Percentiles rank a stretch among this genome's conserved stretches.
These are phyloP conservation scores for Cytospora paraplurivora DNA, from an alignment of 2,329 filamentous ascomycete species.

Conservation along the genomic window DNA sequence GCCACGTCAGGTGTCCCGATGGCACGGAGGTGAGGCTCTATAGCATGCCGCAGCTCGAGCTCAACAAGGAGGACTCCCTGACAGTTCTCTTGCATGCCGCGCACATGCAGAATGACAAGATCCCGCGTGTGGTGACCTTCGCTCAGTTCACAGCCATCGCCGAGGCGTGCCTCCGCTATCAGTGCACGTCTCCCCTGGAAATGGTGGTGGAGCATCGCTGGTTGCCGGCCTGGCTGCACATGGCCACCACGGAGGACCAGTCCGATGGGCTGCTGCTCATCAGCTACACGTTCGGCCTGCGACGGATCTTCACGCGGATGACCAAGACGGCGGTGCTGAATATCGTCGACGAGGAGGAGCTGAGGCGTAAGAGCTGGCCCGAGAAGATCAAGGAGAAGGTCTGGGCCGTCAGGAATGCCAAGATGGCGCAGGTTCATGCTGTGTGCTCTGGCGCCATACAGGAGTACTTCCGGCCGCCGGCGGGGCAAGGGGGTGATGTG, in stretches of 20 bases:
- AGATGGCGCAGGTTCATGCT: constrained; percentile 52
- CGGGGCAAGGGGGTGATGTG: neutral
- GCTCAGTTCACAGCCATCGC: constrained; percentile 55
- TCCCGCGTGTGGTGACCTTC: constrained; percentile 51
- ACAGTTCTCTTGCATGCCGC: constrained; percentile 54
- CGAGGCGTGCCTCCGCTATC: constrained; percentile 52
- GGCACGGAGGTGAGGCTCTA: constrained; percentile 50
- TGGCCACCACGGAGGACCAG: constrained; percentile 47
- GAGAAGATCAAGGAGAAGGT: constrained; percentile 50
- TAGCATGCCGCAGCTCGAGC: constrained; percentile 55
- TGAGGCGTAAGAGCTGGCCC: constrained; percentile 50
- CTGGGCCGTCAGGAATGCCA: constrained; percentile 50
- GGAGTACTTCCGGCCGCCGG: constrained; percentile 46
- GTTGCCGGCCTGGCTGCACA: constrained; percentile 55
- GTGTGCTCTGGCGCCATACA: constrained; percentile 48
- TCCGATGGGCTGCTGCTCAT: constrained; percentile 54
- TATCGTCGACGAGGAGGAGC: constrained; percentile 45
- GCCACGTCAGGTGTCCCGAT: constrained; percentile 44
- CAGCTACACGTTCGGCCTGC: constrained; percentile 54
- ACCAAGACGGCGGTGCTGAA: constrained; percentile 53
- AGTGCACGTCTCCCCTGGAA: constrained; percentile 54
- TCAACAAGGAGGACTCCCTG: constrained; percentile 45
- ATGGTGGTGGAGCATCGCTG: constrained; percentile 53
- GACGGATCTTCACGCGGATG: constrained; percentile 51
- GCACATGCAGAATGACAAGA: constrained; percentile 50